Evolutionary conservation across 2,329 filamentous ascomycete genomes (phyloP).

Genomic region (Colletotrichum limetticola): DNA sequence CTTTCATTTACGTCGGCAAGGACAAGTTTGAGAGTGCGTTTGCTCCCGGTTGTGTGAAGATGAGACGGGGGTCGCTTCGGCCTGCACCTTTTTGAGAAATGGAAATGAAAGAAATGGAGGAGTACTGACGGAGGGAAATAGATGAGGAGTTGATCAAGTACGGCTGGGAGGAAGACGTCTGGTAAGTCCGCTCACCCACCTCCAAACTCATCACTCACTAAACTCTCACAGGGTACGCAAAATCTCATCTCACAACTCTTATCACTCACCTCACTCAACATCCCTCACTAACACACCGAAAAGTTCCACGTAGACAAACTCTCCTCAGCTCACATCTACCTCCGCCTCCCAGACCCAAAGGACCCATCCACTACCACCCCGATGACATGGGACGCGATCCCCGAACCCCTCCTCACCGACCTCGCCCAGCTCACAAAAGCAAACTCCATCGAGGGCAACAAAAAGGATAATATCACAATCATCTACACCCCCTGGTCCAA

Average conservation of each 20-base stretch:
- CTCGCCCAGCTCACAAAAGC: slow-evolving; percentile 98
- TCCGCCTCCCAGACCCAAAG: slow-evolving; percentile 82
- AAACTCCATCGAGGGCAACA: slow-evolving; percentile 99
- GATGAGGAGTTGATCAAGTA: slow-evolving; percentile 97
- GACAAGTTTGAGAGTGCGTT: slow-evolving; percentile 96
- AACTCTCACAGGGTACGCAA: slow-evolving; percentile 42
- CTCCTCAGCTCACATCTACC: slow-evolving; percentile 95
- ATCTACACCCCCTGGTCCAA: slow-evolving; percentile 99
- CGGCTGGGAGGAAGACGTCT: slow-evolving; percentile 95
- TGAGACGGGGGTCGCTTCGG: slow-evolving; percentile 4
- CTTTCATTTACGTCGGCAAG: slow-evolving; percentile 95
- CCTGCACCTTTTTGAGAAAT: background rate
- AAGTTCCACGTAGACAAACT: slow-evolving; percentile 98
- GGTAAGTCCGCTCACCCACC: slow-evolving; percentile 62
- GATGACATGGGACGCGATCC: slow-evolving; percentile 79
- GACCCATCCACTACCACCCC: slow-evolving; percentile 42
- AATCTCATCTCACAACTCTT: slow-evolving; percentile 7
- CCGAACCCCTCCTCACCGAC: slow-evolving; percentile 79
- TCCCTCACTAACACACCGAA: background rate
- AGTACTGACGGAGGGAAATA: slow-evolving; percentile 49
- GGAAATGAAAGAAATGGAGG: background rate
- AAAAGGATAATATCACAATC: slow-evolving; percentile 96
- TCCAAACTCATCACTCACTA: background rate
- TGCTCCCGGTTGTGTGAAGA: slow-evolving; percentile 14
- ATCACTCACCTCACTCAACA: background rate